A percentile compares a stretch with the other conserved stretches of the same genome.
phyloP scores from a whole-genome alignment of 176 grass and related monocot genomes.

The Cocos nucifera region DNA sequence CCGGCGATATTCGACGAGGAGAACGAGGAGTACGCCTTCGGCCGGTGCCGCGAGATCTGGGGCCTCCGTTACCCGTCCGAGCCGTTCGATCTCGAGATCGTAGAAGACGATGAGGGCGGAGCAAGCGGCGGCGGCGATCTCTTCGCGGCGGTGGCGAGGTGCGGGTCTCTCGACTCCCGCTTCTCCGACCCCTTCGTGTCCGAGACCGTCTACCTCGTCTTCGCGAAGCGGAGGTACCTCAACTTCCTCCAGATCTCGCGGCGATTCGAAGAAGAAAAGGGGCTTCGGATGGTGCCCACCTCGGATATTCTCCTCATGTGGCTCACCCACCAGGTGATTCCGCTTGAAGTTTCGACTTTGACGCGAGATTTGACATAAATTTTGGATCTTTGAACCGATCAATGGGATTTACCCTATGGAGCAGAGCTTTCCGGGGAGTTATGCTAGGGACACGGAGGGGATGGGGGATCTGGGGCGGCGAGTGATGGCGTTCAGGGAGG shows the following conservation, averaged over 20 bases:
- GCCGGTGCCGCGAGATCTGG: constrained; percentile 71
- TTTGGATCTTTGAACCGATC: too few relatives aligned
- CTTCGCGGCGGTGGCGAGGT: constrained; percentile 26
- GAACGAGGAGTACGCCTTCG: constrained; percentile 61
- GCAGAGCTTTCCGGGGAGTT: constrained; percentile 71
- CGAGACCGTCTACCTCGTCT: constrained; percentile 75
- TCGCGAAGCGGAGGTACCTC: constrained; percentile 45
- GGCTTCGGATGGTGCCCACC: constrained; percentile 42
- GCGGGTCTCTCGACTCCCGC: constrained; percentile 20
- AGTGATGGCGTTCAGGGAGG: constrained; percentile 33
- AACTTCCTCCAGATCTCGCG: constrained; percentile 59
- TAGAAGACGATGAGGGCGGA: constrained; percentile 13
- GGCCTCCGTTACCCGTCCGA: constrained; percentile 41
- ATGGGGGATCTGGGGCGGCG: constrained; percentile 21
- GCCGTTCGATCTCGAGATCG: constrained; percentile 42
- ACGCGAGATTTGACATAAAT: neutral
- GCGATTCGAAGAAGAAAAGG: constrained; percentile 14
- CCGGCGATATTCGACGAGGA: constrained; percentile 66
- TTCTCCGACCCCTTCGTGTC: constrained; percentile 48
- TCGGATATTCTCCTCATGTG: constrained; percentile 79
- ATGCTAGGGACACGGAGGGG: constrained; percentile 38
- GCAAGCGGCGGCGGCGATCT: constrained; percentile 22
- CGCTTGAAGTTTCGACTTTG: constrained; percentile 5
- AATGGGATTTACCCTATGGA: too few relatives aligned
- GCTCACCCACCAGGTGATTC: constrained; percentile 79